phyloP scores from a whole-genome alignment of 805 yeast genomes.

The Zygotorulaspora chibaensis region DNA sequence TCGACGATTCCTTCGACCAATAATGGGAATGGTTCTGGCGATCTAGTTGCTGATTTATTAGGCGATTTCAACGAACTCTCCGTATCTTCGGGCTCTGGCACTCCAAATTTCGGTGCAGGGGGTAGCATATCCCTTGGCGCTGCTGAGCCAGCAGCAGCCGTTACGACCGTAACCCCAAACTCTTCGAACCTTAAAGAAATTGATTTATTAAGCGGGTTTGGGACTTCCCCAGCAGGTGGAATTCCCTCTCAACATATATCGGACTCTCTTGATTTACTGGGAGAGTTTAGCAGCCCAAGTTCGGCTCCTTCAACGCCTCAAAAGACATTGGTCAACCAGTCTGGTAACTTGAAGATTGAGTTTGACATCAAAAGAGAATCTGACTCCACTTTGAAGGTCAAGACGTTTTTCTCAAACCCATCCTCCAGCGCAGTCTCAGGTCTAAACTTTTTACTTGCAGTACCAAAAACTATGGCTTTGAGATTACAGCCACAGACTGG shows the following conservation, averaged over 20 bases:
- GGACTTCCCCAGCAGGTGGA: constrained; percentile 23
- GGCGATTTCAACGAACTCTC: constrained; percentile 66
- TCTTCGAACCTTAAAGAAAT: constrained; percentile 24
- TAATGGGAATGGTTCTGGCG: constrained; percentile 23
- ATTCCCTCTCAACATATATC: constrained; percentile 6
- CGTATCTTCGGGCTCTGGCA: constrained; percentile 39
- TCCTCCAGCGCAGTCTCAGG: constrained; percentile 43
- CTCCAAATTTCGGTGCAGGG: constrained; percentile 44
- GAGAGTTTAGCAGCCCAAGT: constrained; percentile 18
- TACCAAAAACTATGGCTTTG: constrained; percentile 58
- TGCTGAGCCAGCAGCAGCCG: constrained; percentile 28
- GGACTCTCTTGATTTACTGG: constrained; percentile 13
- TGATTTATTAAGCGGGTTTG: constrained; percentile 19
- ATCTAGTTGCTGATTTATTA: constrained; percentile 60
- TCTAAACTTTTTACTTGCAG: constrained; percentile 63
- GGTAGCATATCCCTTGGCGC: constrained; percentile 46
- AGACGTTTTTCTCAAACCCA: constrained; percentile 49
- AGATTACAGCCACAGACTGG: constrained; percentile 60
- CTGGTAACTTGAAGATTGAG: constrained; percentile 47
- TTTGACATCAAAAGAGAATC: constrained; percentile 40
- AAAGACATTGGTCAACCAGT: constrained; percentile 40
- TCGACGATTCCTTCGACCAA: constrained; percentile 14
- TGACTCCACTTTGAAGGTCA: constrained; percentile 40
- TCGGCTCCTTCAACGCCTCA: constrained; percentile 14
- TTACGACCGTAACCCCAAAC: constrained; percentile 15